Evolutionary conservation across 1,139 yeast genomes (phyloP), one percentile per base, ranked within the genome.

Genomic region (Starmera stellimalicola): DNA sequence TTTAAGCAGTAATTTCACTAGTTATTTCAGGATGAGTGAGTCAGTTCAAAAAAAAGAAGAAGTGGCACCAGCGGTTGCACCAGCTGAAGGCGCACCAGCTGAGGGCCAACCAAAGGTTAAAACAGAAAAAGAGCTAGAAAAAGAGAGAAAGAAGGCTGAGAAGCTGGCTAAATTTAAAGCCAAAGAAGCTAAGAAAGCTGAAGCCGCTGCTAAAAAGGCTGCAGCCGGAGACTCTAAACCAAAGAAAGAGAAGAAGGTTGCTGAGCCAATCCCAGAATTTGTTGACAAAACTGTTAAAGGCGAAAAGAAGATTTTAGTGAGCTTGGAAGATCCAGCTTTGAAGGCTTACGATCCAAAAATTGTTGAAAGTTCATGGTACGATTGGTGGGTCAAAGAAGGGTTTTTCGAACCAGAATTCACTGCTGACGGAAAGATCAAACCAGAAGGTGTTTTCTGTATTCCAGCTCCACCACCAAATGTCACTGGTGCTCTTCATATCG

Each of bases 401-500:
- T 77, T 73, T 50, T 91, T 91, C 52, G 79, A 81, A 61, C 98
- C 99, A 14, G 85, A 83, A 57, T 76, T 81, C 47, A 70, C 79
- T 31, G 71, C 63, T 37, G 77, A 77, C 47, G 97, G 96, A 32
- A 63, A 78, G 35, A 54, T 74, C 45, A 81, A 80, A 57, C 80
- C 91, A 28, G 88, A 77, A 55, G 97, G 97, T 45, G 57, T 68
- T 18, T 91, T 91, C 61, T 72, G 83, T 43, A 84, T 91, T 50
- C 97, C 98, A 27, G 94, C 95, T 17, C 98, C 98, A 31, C 99
- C 99, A 42, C 98, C 98, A 54, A 91, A 91, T 56, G 95, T 93
- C 45, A 91, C 99, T 31, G 98, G 99, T 65, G 96, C 97, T 34
- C 72, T 91, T 49, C 99, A 91, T 60, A 93, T 91, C 58, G 99